These are phyloP conservation scores for Rhizopus stolonifer DNA, from an alignment of 371 early-diverging fungal genomes.

Conservation along the genomic window DNA sequence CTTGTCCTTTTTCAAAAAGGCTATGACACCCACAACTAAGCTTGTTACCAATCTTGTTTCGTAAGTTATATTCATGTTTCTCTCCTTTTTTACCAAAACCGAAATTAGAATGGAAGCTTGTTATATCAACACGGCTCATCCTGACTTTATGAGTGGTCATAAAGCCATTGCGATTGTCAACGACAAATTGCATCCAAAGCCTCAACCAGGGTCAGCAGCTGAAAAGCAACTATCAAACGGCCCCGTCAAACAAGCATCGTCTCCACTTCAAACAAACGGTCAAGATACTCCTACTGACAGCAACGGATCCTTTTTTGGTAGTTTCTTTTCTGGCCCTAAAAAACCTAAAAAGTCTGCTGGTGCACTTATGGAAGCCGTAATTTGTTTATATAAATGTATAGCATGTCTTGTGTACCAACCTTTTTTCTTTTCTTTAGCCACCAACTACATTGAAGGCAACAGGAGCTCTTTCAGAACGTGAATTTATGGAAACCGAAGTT, in stretches of 20 bases:
- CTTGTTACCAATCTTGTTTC: constrained; percentile 88
- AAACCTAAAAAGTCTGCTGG: constrained; percentile 64
- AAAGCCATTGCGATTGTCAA: constrained; percentile 92
- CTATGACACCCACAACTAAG: constrained; percentile 89
- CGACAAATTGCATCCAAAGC: constrained; percentile 61
- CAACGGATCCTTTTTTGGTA: constrained; percentile 91
- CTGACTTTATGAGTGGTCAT: constrained; percentile 97
- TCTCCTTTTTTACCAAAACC: neutral
- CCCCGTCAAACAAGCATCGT: constrained; percentile 17
- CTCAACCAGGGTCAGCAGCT: constrained; percentile 51
- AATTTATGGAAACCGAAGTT: constrained; percentile 96
- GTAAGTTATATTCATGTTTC: constrained; percentile 36
- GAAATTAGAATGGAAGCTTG: constrained; percentile 79
- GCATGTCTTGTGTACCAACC: too few relatives aligned
- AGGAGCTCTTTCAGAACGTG: constrained; percentile 94
- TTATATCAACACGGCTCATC: constrained; percentile 99
- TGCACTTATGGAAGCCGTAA: constrained; percentile 71
- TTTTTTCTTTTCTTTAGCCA: constrained; percentile 64
- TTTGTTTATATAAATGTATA: too few relatives aligned
- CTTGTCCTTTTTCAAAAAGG: constrained; percentile 88
- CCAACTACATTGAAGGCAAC: constrained; percentile 93
- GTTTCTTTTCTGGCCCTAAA: constrained; percentile 84
- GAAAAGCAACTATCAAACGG: constrained; percentile 46
- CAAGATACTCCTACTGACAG: constrained; percentile 8
- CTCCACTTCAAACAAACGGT: constrained; percentile 37